These are phyloP conservation scores for Rosa lucieae DNA, from an alignment of 306 rosid genomes.

Conservation along the genomic window DNA sequence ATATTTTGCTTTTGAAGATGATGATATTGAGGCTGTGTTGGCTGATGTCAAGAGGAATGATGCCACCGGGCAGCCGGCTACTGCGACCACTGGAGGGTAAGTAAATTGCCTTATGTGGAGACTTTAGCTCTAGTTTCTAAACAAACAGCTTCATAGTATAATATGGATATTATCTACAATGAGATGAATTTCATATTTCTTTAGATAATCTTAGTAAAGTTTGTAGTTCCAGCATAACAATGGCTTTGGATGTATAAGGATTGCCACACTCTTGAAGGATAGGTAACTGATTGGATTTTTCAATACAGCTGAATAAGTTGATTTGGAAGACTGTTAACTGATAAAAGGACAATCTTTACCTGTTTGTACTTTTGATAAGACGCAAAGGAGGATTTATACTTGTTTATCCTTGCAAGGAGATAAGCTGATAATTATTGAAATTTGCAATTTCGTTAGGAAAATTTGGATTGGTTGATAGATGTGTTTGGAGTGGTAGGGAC, in stretches of 20 bases:
- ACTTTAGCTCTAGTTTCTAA: background rate
- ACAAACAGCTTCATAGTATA: constrained; percentile 8
- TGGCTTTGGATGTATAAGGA: background rate
- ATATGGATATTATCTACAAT: background rate
- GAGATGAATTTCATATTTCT: background rate
- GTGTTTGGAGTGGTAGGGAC: background rate
- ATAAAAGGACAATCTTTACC: background rate
- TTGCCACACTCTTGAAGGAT: background rate
- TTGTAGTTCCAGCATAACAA: background rate
- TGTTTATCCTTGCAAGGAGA: background rate
- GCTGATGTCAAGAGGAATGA: constrained; percentile 85
- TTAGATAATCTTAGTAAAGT: background rate
- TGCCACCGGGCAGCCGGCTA: constrained; percentile 96
- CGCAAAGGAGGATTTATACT: background rate
- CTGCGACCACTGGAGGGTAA: constrained; percentile 99
- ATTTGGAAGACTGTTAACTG: background rate
- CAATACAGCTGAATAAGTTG: background rate
- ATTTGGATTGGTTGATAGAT: background rate
- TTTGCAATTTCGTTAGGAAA: background rate
- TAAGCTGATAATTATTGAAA: background rate
- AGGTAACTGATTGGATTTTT: background rate
- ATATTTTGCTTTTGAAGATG: constrained; percentile 93
- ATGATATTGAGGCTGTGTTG: constrained; percentile 63
- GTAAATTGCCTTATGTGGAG: constrained; percentile 28
- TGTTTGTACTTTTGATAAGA: background rate